These are phyloP conservation scores for Wallacemonas sp. DNA, from an alignment of 208 protist genomes.

Conservation along the genomic window DNA sequence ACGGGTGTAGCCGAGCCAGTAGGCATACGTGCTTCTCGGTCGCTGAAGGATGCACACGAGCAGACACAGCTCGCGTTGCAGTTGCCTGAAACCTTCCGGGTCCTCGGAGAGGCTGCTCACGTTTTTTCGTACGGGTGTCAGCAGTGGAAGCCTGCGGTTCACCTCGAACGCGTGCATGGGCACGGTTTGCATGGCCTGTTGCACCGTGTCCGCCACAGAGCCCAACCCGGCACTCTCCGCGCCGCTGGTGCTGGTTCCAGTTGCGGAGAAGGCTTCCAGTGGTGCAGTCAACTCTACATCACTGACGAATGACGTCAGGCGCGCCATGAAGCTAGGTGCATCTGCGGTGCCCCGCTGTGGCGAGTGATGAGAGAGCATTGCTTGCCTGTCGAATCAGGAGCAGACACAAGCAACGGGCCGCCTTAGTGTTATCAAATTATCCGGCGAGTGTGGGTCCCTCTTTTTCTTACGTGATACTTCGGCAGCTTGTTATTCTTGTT, in stretches of 20 bases:
- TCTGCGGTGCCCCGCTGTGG: not conserved
- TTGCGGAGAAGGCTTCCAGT: not conserved
- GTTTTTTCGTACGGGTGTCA: not conserved
- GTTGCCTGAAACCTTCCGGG: constrained; percentile 1
- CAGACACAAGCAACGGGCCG: too few species aligned
- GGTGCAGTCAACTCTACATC: not conserved
- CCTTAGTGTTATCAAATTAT: too few species aligned
- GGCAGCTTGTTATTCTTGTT: too few species aligned
- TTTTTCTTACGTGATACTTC: too few species aligned
- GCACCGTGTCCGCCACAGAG: not conserved
- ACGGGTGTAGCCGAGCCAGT: constrained; percentile 9
- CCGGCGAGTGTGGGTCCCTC: too few species aligned
- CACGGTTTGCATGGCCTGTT: constrained; percentile 2
- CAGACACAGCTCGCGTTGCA: constrained; percentile 15
- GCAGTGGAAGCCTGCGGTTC: not conserved
- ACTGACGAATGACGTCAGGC: not conserved
- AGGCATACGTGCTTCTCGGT: not conserved
- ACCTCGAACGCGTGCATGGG: not conserved
- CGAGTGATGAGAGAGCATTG: not conserved
- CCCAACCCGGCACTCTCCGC: not conserved
- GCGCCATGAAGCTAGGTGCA: constrained; percentile 2
- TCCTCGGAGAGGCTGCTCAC: not conserved
- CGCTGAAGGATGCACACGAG: constrained; percentile 15
- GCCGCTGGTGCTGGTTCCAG: not conserved
- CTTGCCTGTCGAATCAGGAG: too few species aligned